Conservation (phyloP, 345 rosid genomes). For the Gynandropsis gynandra region DNA sequence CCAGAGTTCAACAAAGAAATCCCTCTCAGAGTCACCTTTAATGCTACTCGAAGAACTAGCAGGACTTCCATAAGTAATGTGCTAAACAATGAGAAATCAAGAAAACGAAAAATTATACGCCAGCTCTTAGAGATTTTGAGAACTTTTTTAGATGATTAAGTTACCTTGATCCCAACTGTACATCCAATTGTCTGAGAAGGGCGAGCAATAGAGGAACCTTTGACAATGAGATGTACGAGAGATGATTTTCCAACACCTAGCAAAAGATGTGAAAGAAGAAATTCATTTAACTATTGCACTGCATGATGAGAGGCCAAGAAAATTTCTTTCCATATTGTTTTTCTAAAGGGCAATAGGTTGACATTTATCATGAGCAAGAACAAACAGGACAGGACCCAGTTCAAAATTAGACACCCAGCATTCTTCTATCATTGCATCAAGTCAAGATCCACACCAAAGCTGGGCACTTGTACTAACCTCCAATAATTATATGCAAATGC, state of each 20-base stretch:
- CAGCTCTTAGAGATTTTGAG: constrained; percentile 1
- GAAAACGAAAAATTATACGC: constrained; percentile 18
- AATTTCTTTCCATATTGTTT: too few relatives aligned
- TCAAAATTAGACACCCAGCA: constrained; percentile 1
- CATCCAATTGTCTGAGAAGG: constrained; percentile 98
- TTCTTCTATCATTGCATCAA: neutral
- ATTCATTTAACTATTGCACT: constrained; percentile 10
- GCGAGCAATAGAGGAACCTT: constrained; percentile 56
- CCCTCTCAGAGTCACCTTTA: constrained; percentile 89
- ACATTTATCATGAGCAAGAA: constrained; percentile 5
- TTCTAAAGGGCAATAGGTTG: constrained; percentile 6
- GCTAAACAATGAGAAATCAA: constrained; percentile 37
- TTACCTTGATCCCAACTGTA: constrained; percentile 89
- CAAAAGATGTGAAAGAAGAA: constrained; percentile 14
- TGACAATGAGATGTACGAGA: constrained; percentile 77
- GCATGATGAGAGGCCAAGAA: too few relatives aligned
- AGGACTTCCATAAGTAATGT: constrained; percentile 61
- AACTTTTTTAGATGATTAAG: constrained; percentile 11
- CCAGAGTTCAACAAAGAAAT: constrained; percentile 98
- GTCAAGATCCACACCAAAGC: constrained; percentile 12
- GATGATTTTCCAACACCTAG: constrained; percentile 95
- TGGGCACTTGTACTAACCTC: too few relatives aligned
- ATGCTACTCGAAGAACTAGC: constrained; percentile 89
- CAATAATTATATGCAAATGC: too few relatives aligned
- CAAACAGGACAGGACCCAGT: constrained; percentile 1